A percentile compares a stretch with the other conserved stretches of the same genome.
Conservation (phyloP, 306 rosid species). For the Fagus crenata region DNA sequence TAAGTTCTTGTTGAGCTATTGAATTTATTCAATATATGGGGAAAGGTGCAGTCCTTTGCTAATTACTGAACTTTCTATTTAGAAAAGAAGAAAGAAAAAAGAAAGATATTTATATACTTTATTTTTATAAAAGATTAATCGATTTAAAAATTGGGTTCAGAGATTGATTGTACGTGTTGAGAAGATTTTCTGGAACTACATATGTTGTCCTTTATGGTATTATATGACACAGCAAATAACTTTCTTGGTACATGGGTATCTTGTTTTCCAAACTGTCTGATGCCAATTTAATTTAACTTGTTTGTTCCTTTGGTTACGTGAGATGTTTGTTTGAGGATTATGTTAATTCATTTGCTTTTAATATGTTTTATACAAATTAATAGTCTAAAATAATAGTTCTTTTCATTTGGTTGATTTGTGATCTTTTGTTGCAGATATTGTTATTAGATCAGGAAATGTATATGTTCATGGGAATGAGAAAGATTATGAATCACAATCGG, state of each 20-base stretch:
- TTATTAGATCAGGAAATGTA: slow-evolving; percentile 45
- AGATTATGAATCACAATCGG: slow-evolving; percentile 50
- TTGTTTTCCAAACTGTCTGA: background rate
- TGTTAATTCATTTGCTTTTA: background rate
- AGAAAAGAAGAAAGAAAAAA: background rate
- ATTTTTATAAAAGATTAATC: too few relatives aligned
- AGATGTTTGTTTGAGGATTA: background rate
- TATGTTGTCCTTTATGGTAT: background rate
- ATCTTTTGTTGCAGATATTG: slow-evolving; percentile 47
- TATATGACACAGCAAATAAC: background rate
- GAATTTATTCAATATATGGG: background rate
- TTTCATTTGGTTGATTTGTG: slow-evolving; percentile 25
- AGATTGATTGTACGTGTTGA: background rate
- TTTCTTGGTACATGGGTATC: background rate
- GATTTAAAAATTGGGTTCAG: background rate
- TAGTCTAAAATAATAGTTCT: background rate
- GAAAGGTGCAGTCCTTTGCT: background rate
- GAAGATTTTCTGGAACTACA: background rate
- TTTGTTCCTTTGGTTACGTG: background rate
- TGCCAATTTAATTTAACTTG: background rate
- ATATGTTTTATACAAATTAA: background rate
- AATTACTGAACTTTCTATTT: background rate
- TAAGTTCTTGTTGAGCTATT: too few relatives aligned
- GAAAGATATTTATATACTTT: too few relatives aligned
- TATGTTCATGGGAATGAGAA: slow-evolving; percentile 49